These are phyloP conservation scores for Daldinia loculata DNA, from an alignment of 495 filamentous ascomycete species.

Conservation along the genomic window DNA sequence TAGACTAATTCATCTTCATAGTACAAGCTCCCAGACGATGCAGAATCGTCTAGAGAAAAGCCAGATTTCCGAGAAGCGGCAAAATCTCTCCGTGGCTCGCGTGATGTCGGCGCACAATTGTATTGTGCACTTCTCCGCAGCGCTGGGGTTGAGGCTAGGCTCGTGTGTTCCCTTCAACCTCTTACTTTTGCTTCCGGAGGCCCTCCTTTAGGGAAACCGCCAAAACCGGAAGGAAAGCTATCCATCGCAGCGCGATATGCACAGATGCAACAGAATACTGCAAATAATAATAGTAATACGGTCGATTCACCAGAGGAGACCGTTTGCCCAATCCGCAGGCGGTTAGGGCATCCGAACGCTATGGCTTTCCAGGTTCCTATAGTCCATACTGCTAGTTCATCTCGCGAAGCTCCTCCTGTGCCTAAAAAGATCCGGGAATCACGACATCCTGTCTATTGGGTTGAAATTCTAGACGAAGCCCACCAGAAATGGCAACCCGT, in stretches of 20 bases:
- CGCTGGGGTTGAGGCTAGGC: constrained; percentile 79
- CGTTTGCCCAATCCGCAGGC: constrained; percentile 43
- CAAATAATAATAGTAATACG: constrained; percentile 25
- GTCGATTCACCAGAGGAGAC: constrained; percentile 17
- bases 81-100: constrained; percentile 72
- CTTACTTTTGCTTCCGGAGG: constrained; percentile 73
- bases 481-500: constrained; percentile 90
- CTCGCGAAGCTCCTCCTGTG: constrained; percentile 41
- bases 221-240: constrained; percentile 41
- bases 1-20: constrained; percentile 45
- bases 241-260: constrained; percentile 45
- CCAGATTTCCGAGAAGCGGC: constrained; percentile 77
- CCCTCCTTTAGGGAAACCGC: constrained; percentile 58
- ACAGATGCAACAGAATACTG: constrained; percentile 40
- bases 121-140: constrained; percentile 86
- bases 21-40: constrained; percentile 64
- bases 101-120: constrained; percentile 88
- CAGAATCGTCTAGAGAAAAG: constrained; percentile 63
- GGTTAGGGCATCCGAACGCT: constrained; percentile 56
- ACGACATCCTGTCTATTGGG: constrained; percentile 86
- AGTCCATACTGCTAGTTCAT: constrained; percentile 31
- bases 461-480: constrained; percentile 85
- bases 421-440: constrained; percentile 65
- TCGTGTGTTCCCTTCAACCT: constrained; percentile 91
- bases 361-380: constrained; percentile 50